Evolutionary conservation across 768 basidiomycete genomes (phyloP), one percentile per base, ranked within the genome.

Genomic region (Cantharellus anzutake): DNA sequence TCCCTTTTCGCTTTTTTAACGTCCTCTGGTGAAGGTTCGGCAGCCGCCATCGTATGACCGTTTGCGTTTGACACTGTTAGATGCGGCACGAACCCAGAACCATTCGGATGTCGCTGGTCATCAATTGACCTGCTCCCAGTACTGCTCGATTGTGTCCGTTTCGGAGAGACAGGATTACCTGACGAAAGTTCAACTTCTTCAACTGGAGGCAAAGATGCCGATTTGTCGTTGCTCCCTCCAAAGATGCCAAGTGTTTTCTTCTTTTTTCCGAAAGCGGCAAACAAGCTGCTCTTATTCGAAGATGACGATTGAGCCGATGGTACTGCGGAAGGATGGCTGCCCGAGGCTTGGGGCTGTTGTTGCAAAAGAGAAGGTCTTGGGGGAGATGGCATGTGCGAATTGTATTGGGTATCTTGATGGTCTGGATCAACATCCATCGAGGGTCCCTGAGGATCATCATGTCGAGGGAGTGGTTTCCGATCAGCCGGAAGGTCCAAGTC

Each of bases 1-100:
- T 93, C 89, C 61, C 78, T 79, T 60, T 81, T 80, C 57, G 83
- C 70, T 89, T 84, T 71, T 87, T 87, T 75, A 86, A 87, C 63
- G 76, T 72, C 70, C 81, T 80, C 76, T 89, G 87, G 63, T 77
- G 72, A 67, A 88, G 66, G 37, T 56, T 41, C 5, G 50, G 40
- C 7, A 58, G 42, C 29, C 51, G 59, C 37, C 11, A 11, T 29
- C 51, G 60, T 20, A 72, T 72, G 62, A 72, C 65, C n/a, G 44
- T 58, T 11, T 58, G 57, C 57, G 41, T 40, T 42, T 7, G 4
- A 40, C 48, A 42, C 57, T 58, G 37, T 3, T 56, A n/a, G 4
- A 42, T 53, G 29, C 16, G 38, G 16, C 53, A 11, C 16, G 57
- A 62, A 48, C 44, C 11, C 44, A 37, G 52, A 41, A 34, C 57